Conservation (phyloP, 2,329 filamentous ascomycete species). For the Alternaria sp. region DNA sequence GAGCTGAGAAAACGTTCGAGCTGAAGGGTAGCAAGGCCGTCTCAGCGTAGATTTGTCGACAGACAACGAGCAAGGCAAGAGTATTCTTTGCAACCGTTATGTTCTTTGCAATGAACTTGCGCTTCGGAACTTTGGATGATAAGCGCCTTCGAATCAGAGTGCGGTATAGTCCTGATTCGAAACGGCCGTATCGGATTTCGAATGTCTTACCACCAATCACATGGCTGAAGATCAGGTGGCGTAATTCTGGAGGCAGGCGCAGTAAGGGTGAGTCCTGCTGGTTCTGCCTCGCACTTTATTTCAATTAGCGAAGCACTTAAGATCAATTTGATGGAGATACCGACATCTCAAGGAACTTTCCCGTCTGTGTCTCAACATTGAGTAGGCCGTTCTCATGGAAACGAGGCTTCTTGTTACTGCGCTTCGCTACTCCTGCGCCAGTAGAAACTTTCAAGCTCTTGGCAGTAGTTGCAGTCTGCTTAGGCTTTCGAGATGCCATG, state of each 20-base stretch:
- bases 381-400: conserved; percentile 1
- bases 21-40: neutral
- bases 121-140: too few relatives aligned
- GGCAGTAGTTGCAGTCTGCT: neutral
- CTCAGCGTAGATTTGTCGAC: conserved; percentile 17
- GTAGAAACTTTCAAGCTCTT: neutral
- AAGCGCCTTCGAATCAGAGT: too few relatives aligned
- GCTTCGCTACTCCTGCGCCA: neutral
- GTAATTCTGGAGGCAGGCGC: conserved; percentile 9
- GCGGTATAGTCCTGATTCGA: too few relatives aligned
- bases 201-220: conserved; percentile 43
- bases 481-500: neutral
- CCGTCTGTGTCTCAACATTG: conserved; percentile 6
- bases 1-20: neutral
- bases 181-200: too few relatives aligned
- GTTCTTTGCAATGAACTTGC: neutral
- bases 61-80: neutral
- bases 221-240: conserved; percentile 26
- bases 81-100: neutral
- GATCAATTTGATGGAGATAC: too few relatives aligned
- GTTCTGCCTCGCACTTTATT: neutral
- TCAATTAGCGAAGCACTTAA: too few relatives aligned
- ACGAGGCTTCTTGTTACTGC: neutral
- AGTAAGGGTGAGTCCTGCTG: conserved; percentile 8
- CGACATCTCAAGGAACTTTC: conserved; percentile 11